phyloP scores from a whole-genome alignment of 768 basidiomycete species.

The Hericium rajendrae region DNA sequence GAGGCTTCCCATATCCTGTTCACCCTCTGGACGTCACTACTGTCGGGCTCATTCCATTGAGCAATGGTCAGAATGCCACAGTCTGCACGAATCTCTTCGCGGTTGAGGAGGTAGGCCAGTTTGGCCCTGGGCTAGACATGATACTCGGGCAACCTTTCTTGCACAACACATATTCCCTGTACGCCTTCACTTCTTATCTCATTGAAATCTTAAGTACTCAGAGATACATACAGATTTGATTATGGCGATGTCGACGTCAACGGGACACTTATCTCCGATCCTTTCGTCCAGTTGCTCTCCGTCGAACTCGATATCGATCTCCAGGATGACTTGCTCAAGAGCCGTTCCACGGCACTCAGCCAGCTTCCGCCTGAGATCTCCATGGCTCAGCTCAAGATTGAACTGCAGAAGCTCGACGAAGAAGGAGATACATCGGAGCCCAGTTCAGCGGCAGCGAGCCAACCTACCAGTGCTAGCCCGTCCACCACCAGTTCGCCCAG shows the following conservation, averaged over 20 bases:
- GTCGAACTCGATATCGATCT: background rate
- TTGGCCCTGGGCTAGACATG: background rate
- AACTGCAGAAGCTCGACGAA: background rate
- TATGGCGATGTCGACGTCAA: background rate
- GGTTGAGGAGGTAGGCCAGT: background rate
- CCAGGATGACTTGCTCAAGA: background rate
- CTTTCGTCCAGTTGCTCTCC: background rate
- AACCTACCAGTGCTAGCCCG: background rate
- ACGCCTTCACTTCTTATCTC: background rate
- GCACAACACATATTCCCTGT: background rate
- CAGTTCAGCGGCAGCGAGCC: background rate
- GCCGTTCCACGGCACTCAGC: background rate
- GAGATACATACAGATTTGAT: background rate
- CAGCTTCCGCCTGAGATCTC: background rate
- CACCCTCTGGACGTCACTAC: background rate
- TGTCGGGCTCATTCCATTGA: background rate
- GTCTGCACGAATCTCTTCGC: background rate
- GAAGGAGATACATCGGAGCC: background rate
- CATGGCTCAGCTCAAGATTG: background rate
- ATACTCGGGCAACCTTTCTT: background rate
- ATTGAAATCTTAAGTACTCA: background rate
- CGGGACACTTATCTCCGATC: background rate
- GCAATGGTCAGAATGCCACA: background rate
- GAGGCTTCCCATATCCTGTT: background rate
- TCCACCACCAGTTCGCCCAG: background rate